Base-by-base conservation (phyloP, 1,139 yeast genomes). In the Wickerhamiella pararugosa region DNA sequence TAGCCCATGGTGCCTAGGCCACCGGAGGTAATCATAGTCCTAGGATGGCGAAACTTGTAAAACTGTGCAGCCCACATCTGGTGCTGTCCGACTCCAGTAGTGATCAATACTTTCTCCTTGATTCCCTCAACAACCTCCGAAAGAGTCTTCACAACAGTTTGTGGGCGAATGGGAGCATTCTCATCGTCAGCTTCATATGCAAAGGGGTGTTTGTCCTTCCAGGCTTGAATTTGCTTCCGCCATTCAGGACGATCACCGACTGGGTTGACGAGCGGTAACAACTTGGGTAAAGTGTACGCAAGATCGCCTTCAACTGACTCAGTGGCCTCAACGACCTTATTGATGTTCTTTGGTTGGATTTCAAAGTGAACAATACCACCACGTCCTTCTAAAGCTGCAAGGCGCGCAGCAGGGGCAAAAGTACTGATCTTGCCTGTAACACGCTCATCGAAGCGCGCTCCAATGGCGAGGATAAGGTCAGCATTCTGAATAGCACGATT, bases 41-140 rank as follows among this genome's bases (percentile, higher is more conserved):
- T 75, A 53, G 97, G 96, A 51, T 74, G 67, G 47, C 77, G 79
- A 93, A 95, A 87, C 44, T 86, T 76, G 75, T 80, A 86, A 63
- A 86, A 87, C 67, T 90, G 98, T 36, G 98, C 98, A 36, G 97
- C 92, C 97, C 98, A 90, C 98, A 90, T 90, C 69, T 90, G 98
- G 71, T 90, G 98, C 70, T 90, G 98, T 47, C 98, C 98, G 45
- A 90, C 97, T 70, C 98, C 98, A 38, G 98, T 90, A 44, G 97
- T 81, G 53, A 90, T 78, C 56, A 86, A 76, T 49, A 84, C 87
- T 60, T 75, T 82, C 49, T 75, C 76, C 56, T 76, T 73, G 43
- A 69, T 67, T 43, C 67, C 69, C 48, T 66, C 66, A 33, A 87
- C 77, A 55, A 86, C 79, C 49, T 76, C 71, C 7, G 93, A 76